phyloP scores from a whole-genome alignment of 1,284 basidiomycete genomes.

The Boletus smithii region DNA sequence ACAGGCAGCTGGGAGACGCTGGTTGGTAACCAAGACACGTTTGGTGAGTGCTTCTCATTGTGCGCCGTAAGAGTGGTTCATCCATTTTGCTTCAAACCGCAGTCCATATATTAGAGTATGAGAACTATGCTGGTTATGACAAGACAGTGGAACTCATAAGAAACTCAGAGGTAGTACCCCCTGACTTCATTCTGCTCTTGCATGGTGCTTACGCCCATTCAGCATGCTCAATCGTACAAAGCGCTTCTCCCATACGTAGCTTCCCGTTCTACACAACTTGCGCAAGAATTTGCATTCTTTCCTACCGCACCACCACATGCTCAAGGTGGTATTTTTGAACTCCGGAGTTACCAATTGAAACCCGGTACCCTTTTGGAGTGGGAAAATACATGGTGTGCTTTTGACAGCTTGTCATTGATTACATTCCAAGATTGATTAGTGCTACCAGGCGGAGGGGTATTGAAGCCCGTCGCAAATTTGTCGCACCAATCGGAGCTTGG shows the following conservation, averaged over 20 bases:
- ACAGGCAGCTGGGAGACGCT: slow-evolving; percentile 89
- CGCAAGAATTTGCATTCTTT: slow-evolving; percentile 93
- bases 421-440: slow-evolving; percentile 7
- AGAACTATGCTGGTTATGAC: slow-evolving; percentile 85
- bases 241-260: slow-evolving; percentile 71
- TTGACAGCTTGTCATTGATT: background rate
- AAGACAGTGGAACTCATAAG: slow-evolving; percentile 59
- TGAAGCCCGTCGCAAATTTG: slow-evolving; percentile 80
- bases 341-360: slow-evolving; percentile 80
- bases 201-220: slow-evolving; percentile 6
- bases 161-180: slow-evolving; percentile 51
- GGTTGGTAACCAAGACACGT: slow-evolving; percentile 85
- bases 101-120: slow-evolving; percentile 85
- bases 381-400: slow-evolving; percentile 81
- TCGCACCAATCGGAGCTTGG: slow-evolving; percentile 89
- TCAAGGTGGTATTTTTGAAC: slow-evolving; percentile 87
- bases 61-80: background rate
- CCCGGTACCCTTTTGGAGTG: slow-evolving; percentile 89
- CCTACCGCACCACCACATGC: slow-evolving; percentile 83
- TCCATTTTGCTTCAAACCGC: background rate
- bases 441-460: slow-evolving; percentile 73
- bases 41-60: slow-evolving; percentile 37
- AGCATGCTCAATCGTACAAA: slow-evolving; percentile 63
- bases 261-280: slow-evolving; percentile 73
- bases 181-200: slow-evolving; percentile 1